Evolutionary conservation across 192 early-diverging fungal genomes (phyloP), one percentile per base, ranked within the genome.

Genomic region (Coemansia asiatica): DNA sequence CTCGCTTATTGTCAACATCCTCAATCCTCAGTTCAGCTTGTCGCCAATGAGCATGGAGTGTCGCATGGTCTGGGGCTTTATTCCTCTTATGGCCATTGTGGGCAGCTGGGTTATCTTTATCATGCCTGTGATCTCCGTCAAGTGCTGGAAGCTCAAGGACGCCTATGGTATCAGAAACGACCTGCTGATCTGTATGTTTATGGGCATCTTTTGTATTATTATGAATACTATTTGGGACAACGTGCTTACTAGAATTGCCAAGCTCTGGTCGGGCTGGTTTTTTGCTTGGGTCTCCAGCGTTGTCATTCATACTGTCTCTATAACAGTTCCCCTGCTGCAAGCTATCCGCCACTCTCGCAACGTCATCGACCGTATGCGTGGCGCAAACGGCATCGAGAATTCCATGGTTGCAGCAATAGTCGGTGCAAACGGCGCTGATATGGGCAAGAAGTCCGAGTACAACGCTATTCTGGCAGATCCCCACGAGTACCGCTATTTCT

Each of bases 101-200:
- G 64, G 49, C 10, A 4, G 60, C 10, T 79, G 69, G 18, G 61
- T 61, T 6, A 46, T 74, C 9, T 33, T 74, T 6, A 23, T 79
- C 21, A 47, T 74, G 56, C 76, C 76, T 1, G 27, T 64, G 15
- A 31, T 79, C 16, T 68, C 70, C 8, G 26, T 67, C 49, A 70
- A 74, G 59, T 74, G 71, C 58, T 79, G 76, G 76, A 53, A 40
- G 22, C 54, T 79, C 56, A 66, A 70, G 33, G 76, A 79, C 29
- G 76, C 76, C 10, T 79, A 71, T 31, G 76, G 76, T 23, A 79
- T 79, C 35, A 64, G 76, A 36, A 79, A 74, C 61, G 76, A 79
- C 33, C 48, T 79, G 33, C 51, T 64, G 3, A 57, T 74, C 2
- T 79, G 63, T n/a, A 74, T 69, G 22, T 54, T 64, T 9, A 22